Conservation (phyloP, 768 basidiomycete species). For the Mycena rosella region DNA sequence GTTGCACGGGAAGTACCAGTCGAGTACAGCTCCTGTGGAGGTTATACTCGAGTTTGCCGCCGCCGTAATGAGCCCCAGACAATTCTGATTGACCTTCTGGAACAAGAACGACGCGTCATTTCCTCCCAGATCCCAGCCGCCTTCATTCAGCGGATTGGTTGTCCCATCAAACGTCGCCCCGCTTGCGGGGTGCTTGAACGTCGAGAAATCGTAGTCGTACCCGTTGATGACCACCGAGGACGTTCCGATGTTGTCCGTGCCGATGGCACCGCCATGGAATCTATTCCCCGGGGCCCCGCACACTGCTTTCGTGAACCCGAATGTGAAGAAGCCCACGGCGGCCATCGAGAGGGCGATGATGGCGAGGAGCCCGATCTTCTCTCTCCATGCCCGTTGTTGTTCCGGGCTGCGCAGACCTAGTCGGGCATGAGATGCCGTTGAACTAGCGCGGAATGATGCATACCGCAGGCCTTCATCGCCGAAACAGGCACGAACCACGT, state of each 20-base stretch:
- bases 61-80: slow-evolving; percentile 80
- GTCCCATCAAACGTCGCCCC: slow-evolving; percentile 79
- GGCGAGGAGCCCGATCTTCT: slow-evolving; percentile 94
- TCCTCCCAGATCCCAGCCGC: slow-evolving; percentile 82
- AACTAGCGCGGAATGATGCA: too few species aligned
- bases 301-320: slow-evolving; percentile 95
- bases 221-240: slow-evolving; percentile 95
- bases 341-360: slow-evolving; percentile 89
- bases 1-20: slow-evolving; percentile 99
- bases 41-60: slow-evolving; percentile 73
- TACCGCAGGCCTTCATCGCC: slow-evolving; percentile 46
- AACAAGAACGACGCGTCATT: slow-evolving; percentile 96
- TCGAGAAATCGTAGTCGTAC: slow-evolving; percentile 90
- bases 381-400: slow-evolving; percentile 96
- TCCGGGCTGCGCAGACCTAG: slow-evolving; percentile 93
- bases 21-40: slow-evolving; percentile 67
- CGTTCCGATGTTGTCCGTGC: slow-evolving; percentile 75
- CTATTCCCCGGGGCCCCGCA: slow-evolving; percentile 90
- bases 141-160: slow-evolving; percentile 86
- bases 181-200: slow-evolving; percentile 86
- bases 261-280: slow-evolving; percentile 83
- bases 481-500: slow-evolving; percentile 76
- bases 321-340: slow-evolving; percentile 97
- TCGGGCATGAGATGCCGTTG: slow-evolving; percentile 68
- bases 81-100: slow-evolving; percentile 91